Evolutionary conservation across 2,329 filamentous ascomycete species (phyloP).

Genomic region (Curvularia verruculosa): DNA sequence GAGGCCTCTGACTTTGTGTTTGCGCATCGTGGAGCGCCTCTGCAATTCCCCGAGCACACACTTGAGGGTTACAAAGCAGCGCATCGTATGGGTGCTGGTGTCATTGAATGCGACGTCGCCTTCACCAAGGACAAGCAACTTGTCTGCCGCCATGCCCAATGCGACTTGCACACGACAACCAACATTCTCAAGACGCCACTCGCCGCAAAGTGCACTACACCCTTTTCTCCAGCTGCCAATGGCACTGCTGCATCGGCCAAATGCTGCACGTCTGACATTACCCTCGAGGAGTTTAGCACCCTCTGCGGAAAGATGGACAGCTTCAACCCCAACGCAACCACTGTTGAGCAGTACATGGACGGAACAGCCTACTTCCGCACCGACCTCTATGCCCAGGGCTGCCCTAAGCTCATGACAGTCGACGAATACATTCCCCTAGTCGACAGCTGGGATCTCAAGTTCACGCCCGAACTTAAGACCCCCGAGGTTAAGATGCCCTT

Average conservation of each 20-base stretch:
- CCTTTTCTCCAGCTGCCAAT: constrained; percentile 42
- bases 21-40: constrained; percentile 45
- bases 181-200: constrained; percentile 47
- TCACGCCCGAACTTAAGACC: constrained; percentile 61
- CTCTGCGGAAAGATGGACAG: constrained; percentile 70
- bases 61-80: constrained; percentile 41
- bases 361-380: constrained; percentile 68
- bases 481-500: constrained; percentile 74
- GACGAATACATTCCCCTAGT: constrained; percentile 67
- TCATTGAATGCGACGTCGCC: constrained; percentile 49
- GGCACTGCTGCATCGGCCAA: constrained; percentile 61
- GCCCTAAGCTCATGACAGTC: constrained; percentile 66
- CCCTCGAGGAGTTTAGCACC: constrained; percentile 68
- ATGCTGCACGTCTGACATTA: constrained; percentile 76
- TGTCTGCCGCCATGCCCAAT: constrained; percentile 48
- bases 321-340: constrained; percentile 68
- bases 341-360: constrained; percentile 61
- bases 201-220: constrained; percentile 46
- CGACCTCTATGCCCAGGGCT: constrained; percentile 66
- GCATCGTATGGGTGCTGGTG: constrained; percentile 44
- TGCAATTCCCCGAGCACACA: constrained; percentile 48
- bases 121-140: constrained; percentile 49
- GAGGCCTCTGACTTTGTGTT: constrained; percentile 44
- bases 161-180: constrained; percentile 49
- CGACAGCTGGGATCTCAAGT: constrained; percentile 64